A percentile compares a stretch with the other conserved stretches of the same genome.
phyloP scores from a whole-genome alignment of 202 grass and related monocot genomes.

The Panicum hallii region DNA sequence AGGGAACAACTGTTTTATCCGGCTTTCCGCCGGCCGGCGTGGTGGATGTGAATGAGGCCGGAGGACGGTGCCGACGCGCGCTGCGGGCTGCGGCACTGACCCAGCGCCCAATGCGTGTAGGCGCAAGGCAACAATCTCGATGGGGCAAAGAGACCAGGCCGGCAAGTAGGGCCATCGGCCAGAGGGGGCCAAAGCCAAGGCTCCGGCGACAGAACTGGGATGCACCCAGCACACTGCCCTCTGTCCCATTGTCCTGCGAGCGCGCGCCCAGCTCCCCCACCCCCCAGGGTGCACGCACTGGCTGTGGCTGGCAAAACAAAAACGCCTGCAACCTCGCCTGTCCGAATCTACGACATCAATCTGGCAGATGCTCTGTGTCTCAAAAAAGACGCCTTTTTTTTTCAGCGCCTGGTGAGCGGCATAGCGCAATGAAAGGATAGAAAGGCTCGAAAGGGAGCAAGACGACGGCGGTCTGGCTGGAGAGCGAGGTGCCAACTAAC shows the following conservation, averaged over 20 bases:
- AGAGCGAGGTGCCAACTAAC: constrained; percentile 39
- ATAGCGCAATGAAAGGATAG: neutral
- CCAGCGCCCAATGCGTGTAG: constrained; percentile 3
- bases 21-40: neutral
- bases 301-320: constrained; percentile 47
- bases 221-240: neutral
- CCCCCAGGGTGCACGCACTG: neutral
- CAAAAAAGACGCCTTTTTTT: neutral
- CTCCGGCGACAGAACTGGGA: constrained; percentile 23
- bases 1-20: neutral
- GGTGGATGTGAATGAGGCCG: neutral
- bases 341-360: constrained; percentile 39
- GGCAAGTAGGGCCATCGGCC: neutral
- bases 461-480: neutral
- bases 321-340: constrained; percentile 12
- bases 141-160: neutral
- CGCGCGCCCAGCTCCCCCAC: neutral
- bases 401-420: neutral
- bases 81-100: neutral
- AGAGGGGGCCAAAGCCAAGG: neutral
- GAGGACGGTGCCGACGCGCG: neutral
- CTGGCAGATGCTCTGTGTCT: constrained; percentile 48
- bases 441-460: neutral
- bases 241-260: neutral
- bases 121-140: constrained; percentile 42